Base-by-base conservation (phyloP, 371 early-diverging fungal species). In the Mycotypha africana region DNA sequence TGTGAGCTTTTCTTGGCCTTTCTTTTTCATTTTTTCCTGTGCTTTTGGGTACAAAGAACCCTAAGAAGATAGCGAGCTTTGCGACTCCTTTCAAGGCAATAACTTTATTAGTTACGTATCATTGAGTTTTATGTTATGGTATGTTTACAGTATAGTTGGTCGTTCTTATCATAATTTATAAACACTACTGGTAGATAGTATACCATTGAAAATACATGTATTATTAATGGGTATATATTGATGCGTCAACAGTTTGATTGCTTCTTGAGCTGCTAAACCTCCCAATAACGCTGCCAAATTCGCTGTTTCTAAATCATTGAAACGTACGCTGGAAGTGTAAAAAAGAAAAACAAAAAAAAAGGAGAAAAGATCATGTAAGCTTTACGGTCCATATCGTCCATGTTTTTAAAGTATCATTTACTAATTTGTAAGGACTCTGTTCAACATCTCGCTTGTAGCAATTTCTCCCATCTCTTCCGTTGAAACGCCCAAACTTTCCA, bases 181-280 rank as follows among this genome's bases (percentile, higher is more conserved):
- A n/a, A 65, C 61, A 36, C 46, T 65, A 23, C 72, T 71, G 3
- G 80, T 79, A 15, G 82, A 73, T 20, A 70, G 65, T 33, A 89
- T 76, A 7, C 92, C 92, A 52, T 95, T 86, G 56, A 88, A 88
- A 14, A 97, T 64, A 42, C 84, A 78, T 0, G 89, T 84, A 58
- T 92, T 91, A 68, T 88, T 78, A 54, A 91, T 62, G 2, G 96
- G 96, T 33, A 92, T 80, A 60, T 96, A 97, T 62, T 92, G 92
- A 33, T 76, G 74, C 0, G 98, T 97, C 38, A 95, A 78, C 41
- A 97, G 54, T 66, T 97, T 97, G 74, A 95, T 93, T 25, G 82
- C 72, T 64, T 97, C 98, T 57, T 96, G 96, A 9, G 93, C 76
- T n/a, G 81, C 89, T 16, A 95, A 65, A n/a, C 97, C 98, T 38